phyloP scores from a whole-genome alignment of 306 rosid genomes.

The Myrica gale region DNA sequence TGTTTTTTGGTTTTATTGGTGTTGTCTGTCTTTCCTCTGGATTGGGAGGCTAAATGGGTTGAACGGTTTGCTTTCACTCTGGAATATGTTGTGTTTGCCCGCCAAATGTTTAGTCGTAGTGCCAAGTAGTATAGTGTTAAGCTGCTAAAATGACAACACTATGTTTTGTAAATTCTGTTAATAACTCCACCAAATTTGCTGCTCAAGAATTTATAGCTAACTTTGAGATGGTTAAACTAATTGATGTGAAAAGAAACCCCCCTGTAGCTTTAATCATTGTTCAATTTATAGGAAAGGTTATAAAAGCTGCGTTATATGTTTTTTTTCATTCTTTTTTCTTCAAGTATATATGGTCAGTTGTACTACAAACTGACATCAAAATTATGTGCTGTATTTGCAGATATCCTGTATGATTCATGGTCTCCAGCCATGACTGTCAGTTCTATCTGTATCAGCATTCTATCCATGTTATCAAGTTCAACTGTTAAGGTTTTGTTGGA shows the following conservation, averaged over 20 bases:
- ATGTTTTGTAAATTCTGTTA: not conserved
- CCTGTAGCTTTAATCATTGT: not conserved
- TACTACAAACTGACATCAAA: not conserved
- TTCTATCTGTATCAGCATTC: conserved; percentile 43
- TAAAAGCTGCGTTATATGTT: not conserved
- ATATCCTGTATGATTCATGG: conserved; percentile 48
- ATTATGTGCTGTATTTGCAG: conserved; percentile 19
- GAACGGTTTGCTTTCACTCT: not conserved
- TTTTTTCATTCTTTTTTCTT: conserved; percentile 3
- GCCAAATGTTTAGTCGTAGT: not conserved
- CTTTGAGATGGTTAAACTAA: not conserved
- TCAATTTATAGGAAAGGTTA: not conserved
- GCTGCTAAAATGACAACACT: not conserved
- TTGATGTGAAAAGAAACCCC: not conserved
- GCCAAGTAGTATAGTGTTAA: not conserved
- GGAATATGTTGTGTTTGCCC: not conserved
- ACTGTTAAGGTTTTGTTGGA: conserved; percentile 33
- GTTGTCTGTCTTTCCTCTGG: too few relatives aligned
- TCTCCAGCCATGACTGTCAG: conserved; percentile 45
- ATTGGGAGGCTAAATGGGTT: not conserved
- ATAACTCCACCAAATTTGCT: not conserved
- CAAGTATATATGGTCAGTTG: not conserved
- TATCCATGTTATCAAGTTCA: conserved; percentile 47
- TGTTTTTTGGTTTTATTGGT: not conserved
- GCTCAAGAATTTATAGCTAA: not conserved